phyloP scores from a whole-genome alignment of 257 asterid genomes.

The Solanum chilense region DNA sequence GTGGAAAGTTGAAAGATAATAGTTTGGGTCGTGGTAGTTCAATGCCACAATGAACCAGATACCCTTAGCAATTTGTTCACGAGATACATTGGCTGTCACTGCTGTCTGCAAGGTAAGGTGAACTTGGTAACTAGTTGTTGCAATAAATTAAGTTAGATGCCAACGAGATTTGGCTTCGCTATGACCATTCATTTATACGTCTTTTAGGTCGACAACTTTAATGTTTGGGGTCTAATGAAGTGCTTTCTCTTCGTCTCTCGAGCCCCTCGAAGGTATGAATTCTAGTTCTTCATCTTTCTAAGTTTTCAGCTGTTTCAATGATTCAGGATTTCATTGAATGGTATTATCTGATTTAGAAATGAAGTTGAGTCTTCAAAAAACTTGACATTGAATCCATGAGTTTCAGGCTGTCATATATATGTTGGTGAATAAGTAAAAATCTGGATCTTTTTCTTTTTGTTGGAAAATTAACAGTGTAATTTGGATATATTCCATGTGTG shows the following conservation, averaged over 20 bases:
- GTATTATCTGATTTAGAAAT: not conserved
- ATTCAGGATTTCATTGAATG: not conserved
- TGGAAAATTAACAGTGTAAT: not conserved
- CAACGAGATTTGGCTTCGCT: not conserved
- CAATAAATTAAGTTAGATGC: not conserved
- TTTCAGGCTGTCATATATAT: not conserved
- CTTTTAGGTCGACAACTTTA: not conserved
- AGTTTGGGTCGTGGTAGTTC: conserved; percentile 13
- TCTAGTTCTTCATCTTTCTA: not conserved
- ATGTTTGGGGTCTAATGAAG: not conserved
- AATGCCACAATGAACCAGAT: not conserved
- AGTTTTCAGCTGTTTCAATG: not conserved
- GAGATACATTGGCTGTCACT: not conserved
- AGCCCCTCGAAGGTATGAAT: not conserved
- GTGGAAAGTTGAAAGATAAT: conserved; percentile 23
- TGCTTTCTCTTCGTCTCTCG: not conserved
- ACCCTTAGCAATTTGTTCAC: not conserved
- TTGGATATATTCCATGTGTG: not conserved
- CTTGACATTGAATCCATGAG: not conserved
- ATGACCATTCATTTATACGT: not conserved
- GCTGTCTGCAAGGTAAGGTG: not conserved
- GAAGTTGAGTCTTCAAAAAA: not conserved
- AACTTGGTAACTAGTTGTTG: not conserved
- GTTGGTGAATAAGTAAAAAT: not conserved
- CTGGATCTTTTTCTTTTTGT: not conserved